Percentiles rank a stretch among this genome's conserved stretches.
phyloP scores from a whole-genome alignment of 2,329 filamentous ascomycete species.

The Pseudopyricularia cyperi region DNA sequence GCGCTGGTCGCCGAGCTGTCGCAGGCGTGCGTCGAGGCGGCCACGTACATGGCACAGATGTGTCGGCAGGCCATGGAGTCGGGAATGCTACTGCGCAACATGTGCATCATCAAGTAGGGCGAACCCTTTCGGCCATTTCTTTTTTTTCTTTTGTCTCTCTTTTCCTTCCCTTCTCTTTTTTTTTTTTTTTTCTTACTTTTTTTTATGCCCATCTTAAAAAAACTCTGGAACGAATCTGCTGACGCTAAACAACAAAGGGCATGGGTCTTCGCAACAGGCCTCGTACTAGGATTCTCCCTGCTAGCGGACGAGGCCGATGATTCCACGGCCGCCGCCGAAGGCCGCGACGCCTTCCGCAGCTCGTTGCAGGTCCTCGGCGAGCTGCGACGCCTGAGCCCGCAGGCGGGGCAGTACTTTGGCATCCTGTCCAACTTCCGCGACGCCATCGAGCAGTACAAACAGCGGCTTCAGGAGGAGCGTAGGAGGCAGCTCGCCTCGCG shows the following conservation, averaged over 20 bases:
- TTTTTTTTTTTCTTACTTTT: background rate
- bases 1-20: slow-evolving; percentile 6
- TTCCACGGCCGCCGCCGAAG: slow-evolving; percentile 6
- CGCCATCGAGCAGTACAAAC: slow-evolving; percentile 7
- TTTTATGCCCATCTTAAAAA: too few relatives aligned
- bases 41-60: slow-evolving; percentile 9
- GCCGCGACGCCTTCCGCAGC: slow-evolving; percentile 7
- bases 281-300: background rate
- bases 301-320: slow-evolving; percentile 3
- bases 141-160: too few relatives aligned
- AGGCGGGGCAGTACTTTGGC: slow-evolving; percentile 9
- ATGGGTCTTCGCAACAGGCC: background rate
- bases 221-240: background rate
- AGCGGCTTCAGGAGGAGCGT: background rate
- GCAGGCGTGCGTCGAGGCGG: slow-evolving; percentile 8
- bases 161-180: background rate
- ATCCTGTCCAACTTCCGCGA: slow-evolving; percentile 8
- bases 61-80: slow-evolving; percentile 8
- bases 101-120: background rate
- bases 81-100: slow-evolving; percentile 7
- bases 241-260: background rate
- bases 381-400: slow-evolving; percentile 4
- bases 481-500: background rate
- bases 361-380: slow-evolving; percentile 1
- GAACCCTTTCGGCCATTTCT: too few relatives aligned